Evolutionary conservation across 1,284 basidiomycete species (phyloP).

Genomic region (Retiboletus flavoniger): DNA sequence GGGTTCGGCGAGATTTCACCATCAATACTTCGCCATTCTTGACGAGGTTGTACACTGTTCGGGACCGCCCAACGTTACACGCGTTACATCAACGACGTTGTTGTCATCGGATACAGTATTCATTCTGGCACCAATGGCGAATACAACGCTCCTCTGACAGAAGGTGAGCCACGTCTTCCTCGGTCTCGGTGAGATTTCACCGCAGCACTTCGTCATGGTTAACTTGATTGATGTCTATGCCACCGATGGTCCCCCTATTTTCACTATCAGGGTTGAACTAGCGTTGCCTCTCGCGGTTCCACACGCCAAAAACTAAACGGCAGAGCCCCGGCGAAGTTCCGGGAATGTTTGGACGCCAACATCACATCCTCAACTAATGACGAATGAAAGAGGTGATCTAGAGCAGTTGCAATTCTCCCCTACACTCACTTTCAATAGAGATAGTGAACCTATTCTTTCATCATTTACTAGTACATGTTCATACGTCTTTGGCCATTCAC

Average conservation of each 20-base stretch:
- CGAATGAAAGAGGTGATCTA: not conserved
- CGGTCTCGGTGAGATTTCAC: not conserved
- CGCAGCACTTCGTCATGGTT: not conserved
- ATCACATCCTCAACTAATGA: not conserved
- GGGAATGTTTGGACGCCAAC: not conserved
- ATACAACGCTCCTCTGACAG: not conserved
- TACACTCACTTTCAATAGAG: not conserved
- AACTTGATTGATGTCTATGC: not conserved
- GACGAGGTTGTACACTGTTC: not conserved
- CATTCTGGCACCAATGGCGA: conserved; percentile 10
- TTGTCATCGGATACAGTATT: conserved; percentile 1
- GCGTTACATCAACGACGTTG: conserved; percentile 26
- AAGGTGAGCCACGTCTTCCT: conserved; percentile 4
- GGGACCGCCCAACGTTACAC: conserved; percentile 28
- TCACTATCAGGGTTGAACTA: conserved; percentile 8
- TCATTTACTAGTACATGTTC: not conserved
- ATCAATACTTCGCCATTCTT: not conserved
- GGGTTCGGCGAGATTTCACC: not conserved
- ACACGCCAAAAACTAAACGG: conserved; percentile 5
- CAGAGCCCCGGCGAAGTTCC: not conserved
- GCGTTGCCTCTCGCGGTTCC: conserved; percentile 3
- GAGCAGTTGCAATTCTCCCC: not conserved
- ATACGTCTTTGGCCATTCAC: not conserved
- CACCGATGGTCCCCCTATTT: not conserved
- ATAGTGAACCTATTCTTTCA: not conserved